A percentile compares a stretch with the other conserved stretches of the same genome.
These are phyloP conservation scores for Colletotrichum camelliae DNA, from an alignment of 2,329 filamentous ascomycete species.

Conservation along the genomic window DNA sequence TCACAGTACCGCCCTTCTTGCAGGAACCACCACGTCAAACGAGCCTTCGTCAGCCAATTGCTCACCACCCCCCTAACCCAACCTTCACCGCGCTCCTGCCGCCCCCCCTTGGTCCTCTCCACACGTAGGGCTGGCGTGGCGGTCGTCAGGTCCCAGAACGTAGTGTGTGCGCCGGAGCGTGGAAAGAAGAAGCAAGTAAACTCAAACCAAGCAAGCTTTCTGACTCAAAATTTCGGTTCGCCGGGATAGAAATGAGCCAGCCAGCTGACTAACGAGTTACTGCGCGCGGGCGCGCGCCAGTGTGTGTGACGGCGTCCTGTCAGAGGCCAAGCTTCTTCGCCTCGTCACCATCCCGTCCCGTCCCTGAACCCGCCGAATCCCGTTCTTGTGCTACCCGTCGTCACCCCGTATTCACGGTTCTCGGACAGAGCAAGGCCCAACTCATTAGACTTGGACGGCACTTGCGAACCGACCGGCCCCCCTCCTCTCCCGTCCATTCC, in stretches of 20 bases:
- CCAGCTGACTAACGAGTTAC: not conserved
- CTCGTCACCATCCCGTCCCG: not conserved
- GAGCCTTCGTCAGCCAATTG: constrained; percentile 9
- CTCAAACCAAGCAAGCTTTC: constrained; percentile 18
- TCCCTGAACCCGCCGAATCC: not conserved
- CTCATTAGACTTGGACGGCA: not conserved
- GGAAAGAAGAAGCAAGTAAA: constrained; percentile 11
- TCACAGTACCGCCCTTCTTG: not conserved
- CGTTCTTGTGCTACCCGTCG: not conserved
- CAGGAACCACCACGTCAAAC: constrained; percentile 10
- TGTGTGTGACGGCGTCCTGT: not conserved
- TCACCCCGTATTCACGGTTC: not conserved
- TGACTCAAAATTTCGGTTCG: constrained; percentile 6
- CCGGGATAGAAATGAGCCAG: not conserved
- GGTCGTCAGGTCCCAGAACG: not conserved
- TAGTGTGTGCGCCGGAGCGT: not conserved
- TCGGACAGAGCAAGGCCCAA: not conserved
- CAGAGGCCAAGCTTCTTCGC: not conserved
- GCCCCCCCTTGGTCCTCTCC: not conserved
- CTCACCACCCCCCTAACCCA: not conserved
- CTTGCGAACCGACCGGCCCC: not conserved
- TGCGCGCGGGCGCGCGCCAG: not conserved
- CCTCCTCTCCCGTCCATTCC: not conserved
- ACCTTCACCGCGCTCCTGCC: not conserved
- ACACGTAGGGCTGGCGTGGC: constrained; percentile 19